Percentiles rank a stretch among this genome's conserved stretches.
These are phyloP conservation scores for Phylloporus sp. DNA, from an alignment of 768 basidiomycete species.

Conservation along the genomic window DNA sequence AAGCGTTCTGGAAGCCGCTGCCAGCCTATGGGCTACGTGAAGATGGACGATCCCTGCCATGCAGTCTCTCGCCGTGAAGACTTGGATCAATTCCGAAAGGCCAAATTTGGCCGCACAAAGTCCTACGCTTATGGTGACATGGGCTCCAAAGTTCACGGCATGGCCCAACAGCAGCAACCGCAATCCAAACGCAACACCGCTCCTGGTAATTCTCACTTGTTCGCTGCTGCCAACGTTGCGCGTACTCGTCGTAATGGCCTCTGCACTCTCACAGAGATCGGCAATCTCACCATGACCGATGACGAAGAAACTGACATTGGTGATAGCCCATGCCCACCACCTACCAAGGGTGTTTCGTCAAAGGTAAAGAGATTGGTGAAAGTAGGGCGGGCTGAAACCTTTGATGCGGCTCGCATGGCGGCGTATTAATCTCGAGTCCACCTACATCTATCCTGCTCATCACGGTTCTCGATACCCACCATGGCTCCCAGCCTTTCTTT, in stretches of 20 bases:
- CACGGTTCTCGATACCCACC: conserved; percentile 1
- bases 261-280: conserved; percentile 64
- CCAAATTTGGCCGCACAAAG: conserved; percentile 83
- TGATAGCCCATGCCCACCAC: conserved; percentile 85
- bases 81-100: conserved; percentile 86
- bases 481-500: conserved; percentile 2
- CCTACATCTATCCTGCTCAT: not conserved
- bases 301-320: conserved; percentile 78
- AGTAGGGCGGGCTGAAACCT: conserved; percentile 64
- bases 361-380: conserved; percentile 57
- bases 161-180: conserved; percentile 36
- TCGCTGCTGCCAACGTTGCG: conserved; percentile 68
- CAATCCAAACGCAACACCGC: conserved; percentile 64
- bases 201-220: conserved; percentile 54
- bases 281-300: conserved; percentile 59
- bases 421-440: conserved; percentile 33
- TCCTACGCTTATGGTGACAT: conserved; percentile 92
- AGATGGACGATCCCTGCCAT: conserved; percentile 92
- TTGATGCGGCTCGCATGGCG: conserved; percentile 56
- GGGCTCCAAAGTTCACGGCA: conserved; percentile 37
- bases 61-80: conserved; percentile 78
- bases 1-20: conserved; percentile 66
- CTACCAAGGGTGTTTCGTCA: conserved; percentile 51
- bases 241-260: conserved; percentile 60
- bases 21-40: conserved; percentile 78